Evolutionary conservation across 2,329 filamentous ascomycete genomes (phyloP).

Genomic region (Pezicula carpinea): DNA sequence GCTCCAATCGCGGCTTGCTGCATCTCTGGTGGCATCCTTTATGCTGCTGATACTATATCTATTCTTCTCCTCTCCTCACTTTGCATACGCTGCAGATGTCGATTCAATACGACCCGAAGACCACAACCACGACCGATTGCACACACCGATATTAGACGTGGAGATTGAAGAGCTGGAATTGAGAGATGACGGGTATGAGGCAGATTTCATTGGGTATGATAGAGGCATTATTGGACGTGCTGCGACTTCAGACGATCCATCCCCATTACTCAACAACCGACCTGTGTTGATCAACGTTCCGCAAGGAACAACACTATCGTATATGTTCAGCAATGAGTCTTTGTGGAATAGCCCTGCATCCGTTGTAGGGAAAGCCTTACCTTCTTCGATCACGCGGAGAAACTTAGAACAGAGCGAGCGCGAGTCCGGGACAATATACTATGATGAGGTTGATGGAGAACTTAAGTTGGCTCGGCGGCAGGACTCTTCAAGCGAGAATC

Average conservation of each 20-base stretch:
- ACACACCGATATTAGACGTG: slow-evolving; percentile 26
- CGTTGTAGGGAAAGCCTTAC: slow-evolving; percentile 24
- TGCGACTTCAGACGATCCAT: slow-evolving; percentile 40
- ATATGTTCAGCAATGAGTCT: slow-evolving; percentile 55
- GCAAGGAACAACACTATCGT: slow-evolving; percentile 58
- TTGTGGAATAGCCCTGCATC: slow-evolving; percentile 32
- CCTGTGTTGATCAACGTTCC: slow-evolving; percentile 54
- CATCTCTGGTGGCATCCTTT: slow-evolving; percentile 57
- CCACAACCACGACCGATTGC: slow-evolving; percentile 42
- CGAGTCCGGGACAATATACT: background rate
- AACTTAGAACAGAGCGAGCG: slow-evolving; percentile 1
- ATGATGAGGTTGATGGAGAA: slow-evolving; percentile 12
- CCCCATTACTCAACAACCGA: slow-evolving; percentile 59
- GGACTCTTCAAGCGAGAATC: slow-evolving; percentile 8
- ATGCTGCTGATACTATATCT: slow-evolving; percentile 58
- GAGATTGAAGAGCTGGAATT: slow-evolving; percentile 28
- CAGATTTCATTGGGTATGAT: slow-evolving; percentile 57
- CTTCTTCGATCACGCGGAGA: slow-evolving; percentile 23
- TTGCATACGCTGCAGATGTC: slow-evolving; percentile 59
- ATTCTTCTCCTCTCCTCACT: slow-evolving; percentile 51
- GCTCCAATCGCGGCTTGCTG: slow-evolving; percentile 67
- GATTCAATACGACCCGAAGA: slow-evolving; percentile 37
- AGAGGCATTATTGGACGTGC: slow-evolving; percentile 59
- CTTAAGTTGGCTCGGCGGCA: slow-evolving; percentile 14
- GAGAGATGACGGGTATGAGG: slow-evolving; percentile 44